These are phyloP conservation scores for Silene latifolia DNA, from an alignment of 148 eudicot species.

Conservation along the genomic window DNA sequence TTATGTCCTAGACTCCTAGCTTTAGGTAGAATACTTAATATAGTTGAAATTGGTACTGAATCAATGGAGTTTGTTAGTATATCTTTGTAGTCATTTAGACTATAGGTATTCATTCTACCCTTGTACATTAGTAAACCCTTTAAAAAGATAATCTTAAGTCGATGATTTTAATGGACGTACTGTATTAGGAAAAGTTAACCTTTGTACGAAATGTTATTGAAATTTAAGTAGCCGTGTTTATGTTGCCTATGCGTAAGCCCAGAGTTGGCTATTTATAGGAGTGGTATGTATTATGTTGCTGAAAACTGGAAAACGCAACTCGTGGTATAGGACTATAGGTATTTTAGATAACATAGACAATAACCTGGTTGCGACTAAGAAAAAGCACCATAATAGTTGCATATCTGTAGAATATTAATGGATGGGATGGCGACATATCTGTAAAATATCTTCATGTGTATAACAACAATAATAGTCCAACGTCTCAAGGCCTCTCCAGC, in stretches of 20 bases:
- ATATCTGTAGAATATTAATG: background rate
- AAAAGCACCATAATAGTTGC: background rate
- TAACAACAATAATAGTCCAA: background rate
- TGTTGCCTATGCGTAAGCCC: background rate
- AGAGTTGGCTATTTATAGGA: background rate
- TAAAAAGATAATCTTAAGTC: background rate
- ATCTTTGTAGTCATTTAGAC: background rate
- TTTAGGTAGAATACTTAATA: background rate
- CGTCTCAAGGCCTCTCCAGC: background rate
- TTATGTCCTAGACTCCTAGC: background rate
- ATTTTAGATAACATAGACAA: background rate
- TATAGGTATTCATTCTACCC: background rate
- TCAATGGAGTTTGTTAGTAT: background rate
- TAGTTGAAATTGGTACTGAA: background rate
- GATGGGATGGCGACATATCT: background rate
- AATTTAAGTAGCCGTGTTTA: background rate
- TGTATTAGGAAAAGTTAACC: background rate
- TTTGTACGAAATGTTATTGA: background rate
- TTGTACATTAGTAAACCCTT: background rate
- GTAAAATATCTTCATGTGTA: background rate
- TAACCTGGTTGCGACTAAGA: background rate
- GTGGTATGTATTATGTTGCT: background rate
- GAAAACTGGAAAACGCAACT: background rate
- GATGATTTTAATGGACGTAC: background rate
- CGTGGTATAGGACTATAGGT: background rate